These are phyloP conservation scores for Schoenoplectus tabernaemontani DNA, from an alignment of 202 grass and related monocot genomes.

Conservation along the genomic window DNA sequence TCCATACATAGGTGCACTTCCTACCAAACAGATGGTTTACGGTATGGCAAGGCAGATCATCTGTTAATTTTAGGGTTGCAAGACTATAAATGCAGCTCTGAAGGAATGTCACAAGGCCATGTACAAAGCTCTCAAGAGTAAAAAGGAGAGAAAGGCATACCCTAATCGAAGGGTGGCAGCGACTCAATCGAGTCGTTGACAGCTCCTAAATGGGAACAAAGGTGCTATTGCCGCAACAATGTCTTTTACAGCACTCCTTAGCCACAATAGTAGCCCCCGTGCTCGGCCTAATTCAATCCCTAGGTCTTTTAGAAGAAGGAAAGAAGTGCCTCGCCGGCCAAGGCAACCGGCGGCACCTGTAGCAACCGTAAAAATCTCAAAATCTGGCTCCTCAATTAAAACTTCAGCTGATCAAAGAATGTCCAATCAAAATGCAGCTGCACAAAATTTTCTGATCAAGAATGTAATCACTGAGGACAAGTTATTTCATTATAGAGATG, in stretches of 20 bases:
- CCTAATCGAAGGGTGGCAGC: neutral
- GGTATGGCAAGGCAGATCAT: neutral
- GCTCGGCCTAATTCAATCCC: slow-evolving; percentile 5
- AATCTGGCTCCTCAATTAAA: slow-evolving; percentile 5
- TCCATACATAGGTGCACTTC: slow-evolving; percentile 14
- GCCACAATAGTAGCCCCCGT: neutral
- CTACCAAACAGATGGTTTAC: neutral
- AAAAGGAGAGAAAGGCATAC: neutral
- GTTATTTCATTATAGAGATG: neutral
- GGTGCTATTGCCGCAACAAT: slow-evolving; percentile 18
- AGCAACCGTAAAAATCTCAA: slow-evolving; percentile 8
- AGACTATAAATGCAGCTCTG: neutral
- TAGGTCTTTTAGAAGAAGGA: slow-evolving; percentile 13
- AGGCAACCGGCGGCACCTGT: slow-evolving; percentile 1
- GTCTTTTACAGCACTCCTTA: slow-evolving; percentile 2
- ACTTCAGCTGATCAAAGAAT: neutral
- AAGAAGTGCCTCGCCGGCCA: neutral
- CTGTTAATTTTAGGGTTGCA: slow-evolving; percentile 18
- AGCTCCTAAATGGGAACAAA: slow-evolving; percentile 12
- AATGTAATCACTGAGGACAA: neutral
- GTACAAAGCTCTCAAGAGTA: neutral
- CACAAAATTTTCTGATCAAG: neutral
- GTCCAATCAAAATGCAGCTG: neutral
- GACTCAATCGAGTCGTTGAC: slow-evolving; percentile 19
- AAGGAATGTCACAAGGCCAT: neutral